Base-by-base conservation (phyloP, 306 rosid species). In the Leucaena leucocephala region DNA sequence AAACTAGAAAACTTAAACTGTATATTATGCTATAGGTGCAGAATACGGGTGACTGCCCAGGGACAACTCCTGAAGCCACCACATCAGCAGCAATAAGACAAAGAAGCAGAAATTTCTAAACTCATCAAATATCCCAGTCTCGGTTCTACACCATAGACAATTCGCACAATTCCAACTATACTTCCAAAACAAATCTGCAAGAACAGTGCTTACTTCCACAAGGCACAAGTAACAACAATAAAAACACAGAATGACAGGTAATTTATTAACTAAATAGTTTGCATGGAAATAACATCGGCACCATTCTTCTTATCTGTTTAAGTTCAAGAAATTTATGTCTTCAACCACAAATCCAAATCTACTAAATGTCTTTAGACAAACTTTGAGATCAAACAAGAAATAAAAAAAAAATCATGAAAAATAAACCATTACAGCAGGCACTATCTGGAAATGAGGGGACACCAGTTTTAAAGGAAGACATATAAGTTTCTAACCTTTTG, bases 401-500 rank as follows among this genome's bases (percentile, higher is more conserved):
- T 27, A 27, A 27, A 27, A 27, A 27, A 27, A 27, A 27, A 27
- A 63, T 55, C 50, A 64, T 27, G 63, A 44, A 43, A 45, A 52
- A 70, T 55, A 35, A 71, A 43, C 44, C 74, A 68, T 40, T 52
- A 75, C 68, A 33, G 7, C 70, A 68, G 63, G 22, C 59, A 72
- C 57, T 21, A 14, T 33, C 43, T 13, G 39, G 63, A 48, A 42
- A 39, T 1, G 54, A 40, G n/a, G 50, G 8, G 4, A n/a, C 19
- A 36, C 57, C 5, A 78, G 22, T 69, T 36, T 54, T 36, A 27
- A 19, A 15, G 58, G 64, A 81, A 27, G 59, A 62, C 22, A 17
- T 48, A 55, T 19, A 68, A 72, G 8, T 43, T 33, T 16, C 78
- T 42, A 79, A 92, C 97, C 97, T 94, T 90, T 59, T 89, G 78